A percentile compares a stretch with the other conserved stretches of the same genome.
Evolutionary conservation across 345 rosid genomes (phyloP).

Genomic region (Rhodomyrtus tomentosa): DNA sequence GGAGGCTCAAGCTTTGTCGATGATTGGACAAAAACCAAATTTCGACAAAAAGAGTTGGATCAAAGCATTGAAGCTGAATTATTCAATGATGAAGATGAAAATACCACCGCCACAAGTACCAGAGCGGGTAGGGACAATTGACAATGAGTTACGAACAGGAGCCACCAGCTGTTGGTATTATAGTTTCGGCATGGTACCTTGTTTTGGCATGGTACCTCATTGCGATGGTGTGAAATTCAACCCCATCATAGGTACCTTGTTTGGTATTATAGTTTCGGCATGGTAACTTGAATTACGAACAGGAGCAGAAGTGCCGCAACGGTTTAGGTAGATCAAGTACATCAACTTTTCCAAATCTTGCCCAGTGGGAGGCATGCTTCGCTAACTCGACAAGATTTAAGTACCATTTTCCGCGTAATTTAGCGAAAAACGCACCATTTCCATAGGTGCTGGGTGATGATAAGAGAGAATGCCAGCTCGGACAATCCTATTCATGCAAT

Average conservation of each 20-base stretch:
- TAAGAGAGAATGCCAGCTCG: neutral
- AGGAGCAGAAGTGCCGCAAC: neutral
- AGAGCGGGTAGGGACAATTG: too few relatives aligned
- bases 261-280: neutral
- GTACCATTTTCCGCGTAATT: neutral
- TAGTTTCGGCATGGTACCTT: too few relatives aligned
- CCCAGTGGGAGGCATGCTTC: neutral
- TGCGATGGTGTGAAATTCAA: neutral
- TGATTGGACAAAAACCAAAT: too few relatives aligned
- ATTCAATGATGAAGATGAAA: too few relatives aligned
- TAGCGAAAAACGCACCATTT: neutral
- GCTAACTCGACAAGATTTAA: neutral
- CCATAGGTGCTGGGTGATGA: neutral
- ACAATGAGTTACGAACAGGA: too few relatives aligned
- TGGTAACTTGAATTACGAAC: neutral
- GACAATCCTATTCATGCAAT: neutral
- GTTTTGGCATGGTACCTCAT: too few relatives aligned
- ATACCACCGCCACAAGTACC: too few relatives aligned
- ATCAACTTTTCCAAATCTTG: neutral
- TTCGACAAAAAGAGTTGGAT: too few relatives aligned
- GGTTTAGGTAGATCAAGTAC: neutral
- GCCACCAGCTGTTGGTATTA: too few relatives aligned
- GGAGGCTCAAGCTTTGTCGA: too few relatives aligned
- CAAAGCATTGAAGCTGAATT: too few relatives aligned
- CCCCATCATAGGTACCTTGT: neutral